Conservation (phyloP, 352 stramenopile species). For the Phytophthora tentaculata region DNA sequence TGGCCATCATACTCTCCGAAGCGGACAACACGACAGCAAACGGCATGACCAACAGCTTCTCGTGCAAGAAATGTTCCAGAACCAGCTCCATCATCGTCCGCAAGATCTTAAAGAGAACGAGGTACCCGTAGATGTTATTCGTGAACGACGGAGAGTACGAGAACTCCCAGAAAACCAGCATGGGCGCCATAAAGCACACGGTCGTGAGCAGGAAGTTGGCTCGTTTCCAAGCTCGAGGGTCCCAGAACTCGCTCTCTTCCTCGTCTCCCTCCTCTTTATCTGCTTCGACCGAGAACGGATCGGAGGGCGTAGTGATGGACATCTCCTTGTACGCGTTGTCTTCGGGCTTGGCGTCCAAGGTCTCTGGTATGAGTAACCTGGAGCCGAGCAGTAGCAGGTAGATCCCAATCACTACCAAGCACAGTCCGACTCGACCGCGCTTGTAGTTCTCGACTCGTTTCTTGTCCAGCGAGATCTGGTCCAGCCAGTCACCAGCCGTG, state of each 20-base stretch:
- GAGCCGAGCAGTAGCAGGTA: constrained; percentile 80
- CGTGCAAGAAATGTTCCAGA: constrained; percentile 87
- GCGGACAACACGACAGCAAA: constrained; percentile 91
- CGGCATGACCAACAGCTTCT: constrained; percentile 92
- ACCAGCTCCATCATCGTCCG: constrained; percentile 85
- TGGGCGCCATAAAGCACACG: constrained; percentile 80
- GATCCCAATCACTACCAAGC: constrained; percentile 79
- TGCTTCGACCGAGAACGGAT: constrained; percentile 68
- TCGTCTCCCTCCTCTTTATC: constrained; percentile 60
- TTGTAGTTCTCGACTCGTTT: constrained; percentile 85
- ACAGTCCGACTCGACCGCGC: constrained; percentile 84
- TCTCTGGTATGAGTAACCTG: constrained; percentile 85
- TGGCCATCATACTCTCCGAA: constrained; percentile 94
- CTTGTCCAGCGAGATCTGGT: constrained; percentile 87
- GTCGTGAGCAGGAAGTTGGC: constrained; percentile 90
- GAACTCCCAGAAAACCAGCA: constrained; percentile 97
- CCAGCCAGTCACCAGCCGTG: constrained; percentile 86
- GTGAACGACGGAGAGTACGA: constrained; percentile 95
- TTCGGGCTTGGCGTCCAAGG: constrained; percentile 72
- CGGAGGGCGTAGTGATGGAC: constrained; percentile 33
- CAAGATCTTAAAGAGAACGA: constrained; percentile 92
- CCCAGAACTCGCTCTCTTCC: constrained; percentile 81
- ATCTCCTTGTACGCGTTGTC: constrained; percentile 86
- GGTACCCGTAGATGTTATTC: constrained; percentile 91
- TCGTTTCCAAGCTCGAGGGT: constrained; percentile 90